These are phyloP conservation scores for Capsicum chinense DNA, from an alignment of 257 asterid genomes.

Conservation along the genomic window DNA sequence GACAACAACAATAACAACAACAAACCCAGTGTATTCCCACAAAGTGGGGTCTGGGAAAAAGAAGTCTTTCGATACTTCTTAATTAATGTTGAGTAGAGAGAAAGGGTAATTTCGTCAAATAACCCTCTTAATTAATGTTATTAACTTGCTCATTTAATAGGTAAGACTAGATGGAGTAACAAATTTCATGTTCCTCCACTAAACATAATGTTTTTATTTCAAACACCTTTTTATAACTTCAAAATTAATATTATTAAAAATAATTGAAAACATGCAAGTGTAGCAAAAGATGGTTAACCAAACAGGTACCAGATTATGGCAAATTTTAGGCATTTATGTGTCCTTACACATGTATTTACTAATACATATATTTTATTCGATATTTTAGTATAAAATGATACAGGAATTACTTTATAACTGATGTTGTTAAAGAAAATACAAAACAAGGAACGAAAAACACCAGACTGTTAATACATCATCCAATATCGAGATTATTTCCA, in stretches of 20 bases:
- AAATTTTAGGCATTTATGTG: neutral
- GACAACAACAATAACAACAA: too few relatives aligned
- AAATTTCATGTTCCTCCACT: neutral
- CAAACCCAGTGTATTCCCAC: too few relatives aligned
- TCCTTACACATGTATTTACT: neutral
- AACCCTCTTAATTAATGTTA: neutral
- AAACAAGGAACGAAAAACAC: neutral
- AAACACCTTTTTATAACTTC: constrained; percentile 1
- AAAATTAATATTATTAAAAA: neutral
- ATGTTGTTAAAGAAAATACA: neutral
- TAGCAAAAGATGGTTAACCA: neutral
- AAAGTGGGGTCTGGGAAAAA: neutral
- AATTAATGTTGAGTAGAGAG: neutral
- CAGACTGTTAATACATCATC: neutral
- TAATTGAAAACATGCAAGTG: neutral
- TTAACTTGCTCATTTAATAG: neutral
- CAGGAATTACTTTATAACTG: neutral
- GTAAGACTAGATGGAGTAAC: neutral
- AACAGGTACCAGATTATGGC: neutral
- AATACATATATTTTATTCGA: neutral
- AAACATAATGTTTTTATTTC: constrained; percentile 14
- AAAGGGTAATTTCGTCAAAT: neutral
- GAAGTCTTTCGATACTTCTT: neutral
- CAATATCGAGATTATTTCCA: neutral
- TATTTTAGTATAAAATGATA: neutral